phyloP scores from a whole-genome alignment of 768 basidiomycete genomes.

The Kwoniella mangroviensis region DNA sequence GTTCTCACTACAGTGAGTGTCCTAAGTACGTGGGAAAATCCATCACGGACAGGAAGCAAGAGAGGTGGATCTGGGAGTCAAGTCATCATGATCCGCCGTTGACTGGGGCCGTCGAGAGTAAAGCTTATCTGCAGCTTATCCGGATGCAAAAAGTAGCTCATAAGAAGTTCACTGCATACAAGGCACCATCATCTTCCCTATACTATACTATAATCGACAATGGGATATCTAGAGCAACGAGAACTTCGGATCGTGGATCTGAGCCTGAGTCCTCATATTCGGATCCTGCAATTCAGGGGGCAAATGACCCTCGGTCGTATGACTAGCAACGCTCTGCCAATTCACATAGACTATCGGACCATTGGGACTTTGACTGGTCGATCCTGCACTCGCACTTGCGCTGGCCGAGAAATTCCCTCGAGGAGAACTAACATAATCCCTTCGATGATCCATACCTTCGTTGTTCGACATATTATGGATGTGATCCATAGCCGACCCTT shows the following conservation, averaged over 20 bases:
- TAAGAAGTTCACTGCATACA: no score
- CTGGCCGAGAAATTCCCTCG: neutral
- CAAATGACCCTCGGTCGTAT: neutral
- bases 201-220: no score
- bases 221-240: neutral
- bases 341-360: constrained; percentile 12
- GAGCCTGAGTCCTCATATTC: constrained; percentile 3
- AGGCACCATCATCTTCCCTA: no score
- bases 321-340: constrained; percentile 6
- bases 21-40: no score
- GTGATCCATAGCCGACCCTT: neutral
- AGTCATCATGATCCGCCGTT: no score
- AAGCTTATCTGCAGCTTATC: no score
- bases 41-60: no score
- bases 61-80: no score
- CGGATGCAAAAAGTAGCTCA: no score
- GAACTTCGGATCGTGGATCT: neutral
- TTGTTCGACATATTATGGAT: neutral
- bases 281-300: constrained; percentile 1
- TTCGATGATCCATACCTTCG: constrained; percentile 5
- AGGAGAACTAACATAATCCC: constrained; percentile 12
- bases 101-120: no score
- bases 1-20: no score
- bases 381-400: constrained; percentile 6
- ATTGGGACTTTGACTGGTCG: constrained; percentile 13